Percentiles rank a stretch among this genome's conserved stretches.
These are phyloP conservation scores for Angomonas ambiguus DNA, from an alignment of 208 protist species.

Conservation along the genomic window DNA sequence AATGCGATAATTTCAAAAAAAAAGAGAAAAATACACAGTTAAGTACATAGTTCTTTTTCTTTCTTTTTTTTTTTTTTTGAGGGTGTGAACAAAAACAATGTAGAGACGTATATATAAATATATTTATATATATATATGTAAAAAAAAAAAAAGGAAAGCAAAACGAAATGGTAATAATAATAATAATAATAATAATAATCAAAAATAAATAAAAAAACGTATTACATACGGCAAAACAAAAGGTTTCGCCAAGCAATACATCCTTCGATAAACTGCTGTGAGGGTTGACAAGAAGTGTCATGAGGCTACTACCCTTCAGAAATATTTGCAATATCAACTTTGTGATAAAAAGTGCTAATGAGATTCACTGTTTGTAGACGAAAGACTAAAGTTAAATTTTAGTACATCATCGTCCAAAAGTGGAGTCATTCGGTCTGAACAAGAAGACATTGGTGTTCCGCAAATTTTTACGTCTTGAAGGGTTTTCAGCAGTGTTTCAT, in stretches of 20 bases:
- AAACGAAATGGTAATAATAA: background rate
- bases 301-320: too few species aligned
- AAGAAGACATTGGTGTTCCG: slow-evolving; percentile 53
- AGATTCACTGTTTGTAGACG: slow-evolving; percentile 46
- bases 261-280: too few species aligned
- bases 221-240: too few species aligned
- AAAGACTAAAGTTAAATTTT: slow-evolving; percentile 60
- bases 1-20: slow-evolving; percentile 4
- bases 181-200: slow-evolving; percentile 14
- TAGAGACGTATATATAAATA: background rate
- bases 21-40: background rate
- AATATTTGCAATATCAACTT: too few species aligned
- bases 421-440: slow-evolving; percentile 70
- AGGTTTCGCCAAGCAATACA: too few species aligned
- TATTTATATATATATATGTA: slow-evolving; percentile 11
- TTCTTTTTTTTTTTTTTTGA: background rate
- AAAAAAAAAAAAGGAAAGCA: slow-evolving; percentile 4
- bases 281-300: too few species aligned
- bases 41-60: slow-evolving; percentile 2
- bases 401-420: slow-evolving; percentile 71
- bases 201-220: background rate
- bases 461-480: slow-evolving; percentile 68
- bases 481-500: slow-evolving; percentile 71
- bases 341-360: background rate
- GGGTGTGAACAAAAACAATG: background rate